Evolutionary conservation across 2,329 filamentous ascomycete genomes (phyloP).

Genomic region (Arthrobotrys conoides): DNA sequence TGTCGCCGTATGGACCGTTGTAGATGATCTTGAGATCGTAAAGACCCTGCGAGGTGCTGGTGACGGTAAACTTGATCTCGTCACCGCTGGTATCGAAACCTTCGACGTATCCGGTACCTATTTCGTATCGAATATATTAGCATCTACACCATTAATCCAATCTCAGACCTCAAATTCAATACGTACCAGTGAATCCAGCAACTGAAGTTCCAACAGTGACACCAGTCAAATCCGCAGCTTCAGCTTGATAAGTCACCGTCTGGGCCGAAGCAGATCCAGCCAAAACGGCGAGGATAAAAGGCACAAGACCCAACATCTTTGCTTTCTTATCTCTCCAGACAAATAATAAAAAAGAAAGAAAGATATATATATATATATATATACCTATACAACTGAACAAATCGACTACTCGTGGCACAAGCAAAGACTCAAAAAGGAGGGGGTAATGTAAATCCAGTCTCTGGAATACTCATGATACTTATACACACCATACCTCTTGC

Average conservation of each 20-base stretch:
- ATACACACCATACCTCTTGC: not conserved
- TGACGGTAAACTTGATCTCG: slow-evolving; percentile 70
- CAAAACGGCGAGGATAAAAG: slow-evolving; percentile 42
- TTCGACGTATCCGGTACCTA: slow-evolving; percentile 70
- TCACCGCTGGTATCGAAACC: slow-evolving; percentile 69
- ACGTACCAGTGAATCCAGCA: slow-evolving; percentile 66
- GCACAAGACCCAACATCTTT: slow-evolving; percentile 46
- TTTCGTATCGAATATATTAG: slow-evolving; percentile 3
- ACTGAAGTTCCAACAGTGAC: slow-evolving; percentile 67
- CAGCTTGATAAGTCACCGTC: slow-evolving; percentile 67
- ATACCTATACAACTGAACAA: slow-evolving; percentile 9
- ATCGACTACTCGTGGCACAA: slow-evolving; percentile 16
- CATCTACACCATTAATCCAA: not conserved
- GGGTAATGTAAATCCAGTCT: not conserved
- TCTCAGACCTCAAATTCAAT: not conserved
- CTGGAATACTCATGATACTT: not conserved
- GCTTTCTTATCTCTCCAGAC: not conserved
- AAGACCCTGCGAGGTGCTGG: slow-evolving; percentile 66
- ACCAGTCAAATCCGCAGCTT: slow-evolving; percentile 68
- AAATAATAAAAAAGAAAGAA: not conserved
- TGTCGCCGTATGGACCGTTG: slow-evolving; percentile 70
- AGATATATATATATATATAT: not conserved
- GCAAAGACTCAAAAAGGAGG: not conserved
- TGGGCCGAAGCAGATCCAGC: slow-evolving; percentile 58
- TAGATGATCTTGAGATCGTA: slow-evolving; percentile 69